Base-by-base conservation (phyloP, 345 rosid genomes). In the Aquilaria yunnanensis region DNA sequence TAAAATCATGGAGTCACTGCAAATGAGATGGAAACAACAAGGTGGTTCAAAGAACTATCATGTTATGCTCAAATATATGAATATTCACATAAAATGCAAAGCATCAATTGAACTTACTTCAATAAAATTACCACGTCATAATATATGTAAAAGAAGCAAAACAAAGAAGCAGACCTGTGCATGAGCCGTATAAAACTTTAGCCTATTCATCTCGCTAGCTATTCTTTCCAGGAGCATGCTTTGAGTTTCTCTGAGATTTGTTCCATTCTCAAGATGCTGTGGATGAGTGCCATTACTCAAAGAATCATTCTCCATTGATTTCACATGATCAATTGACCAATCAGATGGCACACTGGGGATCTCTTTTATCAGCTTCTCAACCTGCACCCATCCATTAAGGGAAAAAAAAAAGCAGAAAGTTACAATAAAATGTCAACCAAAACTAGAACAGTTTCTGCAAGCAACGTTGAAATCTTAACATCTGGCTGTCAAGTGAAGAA, bases 121-220 rank as follows among this genome's bases (percentile, higher is more conserved):
- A 5, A 37, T 37, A 37, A 37, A 37, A 37, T 4, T 37, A 37
- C 43, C 43, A 37, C 5, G 43, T 37, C 43, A 37, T 37, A 5
- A 37, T 57, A 65, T 16, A 14, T 14, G 55, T 5, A 32, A 14
- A 51, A 43, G 30, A 14, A 56, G 11, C 9, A 12, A 23, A 48
- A 53, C 62, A 60, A 61, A 70, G 68, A 83, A 66, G 77, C 71
- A 80, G 88, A 94, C 99, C 97, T 90, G 83, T 61, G 96, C 82
- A 70, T 88, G 97, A 76, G 96, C 91, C 56, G 86, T 75, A 65
- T 87, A 84, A 81, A 95, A 94, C 77, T 89, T 91, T 30, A 94
- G 86, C 60, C 99, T 82, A 81, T 91, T 94, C 96, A 94, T 91
- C 80, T 91, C 97, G 45, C 92, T 91, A 61, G 99, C 97, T 77